Conservation (phyloP, 352 stramenopile genomes). For the Phytophthora gonapodyides region DNA sequence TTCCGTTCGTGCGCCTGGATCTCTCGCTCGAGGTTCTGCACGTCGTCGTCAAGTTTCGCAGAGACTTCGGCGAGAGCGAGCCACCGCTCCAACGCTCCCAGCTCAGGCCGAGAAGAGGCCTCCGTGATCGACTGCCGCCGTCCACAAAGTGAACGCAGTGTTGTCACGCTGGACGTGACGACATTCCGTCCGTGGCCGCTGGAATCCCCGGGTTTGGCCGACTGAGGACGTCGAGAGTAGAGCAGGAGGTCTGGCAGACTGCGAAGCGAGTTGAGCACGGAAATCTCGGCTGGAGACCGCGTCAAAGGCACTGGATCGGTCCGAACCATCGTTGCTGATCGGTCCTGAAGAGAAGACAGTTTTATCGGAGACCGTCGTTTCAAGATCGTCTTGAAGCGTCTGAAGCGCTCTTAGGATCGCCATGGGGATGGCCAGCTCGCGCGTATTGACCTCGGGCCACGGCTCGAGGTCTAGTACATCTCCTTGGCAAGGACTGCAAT, state of each 20-base stretch:
- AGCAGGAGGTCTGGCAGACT: conserved; percentile 26
- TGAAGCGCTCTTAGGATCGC: background rate
- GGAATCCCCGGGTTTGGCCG: conserved; percentile 9
- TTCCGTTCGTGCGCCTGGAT: conserved; percentile 30
- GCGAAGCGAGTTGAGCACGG: conserved; percentile 28
- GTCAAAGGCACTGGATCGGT: conserved; percentile 27
- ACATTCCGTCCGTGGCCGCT: conserved; percentile 7
- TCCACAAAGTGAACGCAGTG: conserved; percentile 30
- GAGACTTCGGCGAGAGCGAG: conserved; percentile 24
- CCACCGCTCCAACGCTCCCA: conserved; percentile 28
- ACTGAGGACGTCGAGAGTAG: conserved; percentile 26
- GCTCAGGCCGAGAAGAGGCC: background rate
- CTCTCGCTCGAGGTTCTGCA: conserved; percentile 25
- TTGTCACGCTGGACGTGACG: conserved; percentile 26
- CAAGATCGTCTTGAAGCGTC: conserved; percentile 13
- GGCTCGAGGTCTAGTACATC: background rate
- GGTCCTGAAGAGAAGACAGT: conserved; percentile 19
- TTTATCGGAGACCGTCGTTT: conserved; percentile 39
- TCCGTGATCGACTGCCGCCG: conserved; percentile 20
- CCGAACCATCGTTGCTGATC: conserved; percentile 11
- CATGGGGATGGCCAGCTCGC: conserved; percentile 36
- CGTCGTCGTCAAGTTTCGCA: conserved; percentile 25
- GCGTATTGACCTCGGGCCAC: conserved; percentile 12
- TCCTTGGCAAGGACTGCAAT: conserved; percentile 39
- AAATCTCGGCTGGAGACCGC: conserved; percentile 35